phyloP scores from a whole-genome alignment of 306 rosid species.

The Vicia sativa region DNA sequence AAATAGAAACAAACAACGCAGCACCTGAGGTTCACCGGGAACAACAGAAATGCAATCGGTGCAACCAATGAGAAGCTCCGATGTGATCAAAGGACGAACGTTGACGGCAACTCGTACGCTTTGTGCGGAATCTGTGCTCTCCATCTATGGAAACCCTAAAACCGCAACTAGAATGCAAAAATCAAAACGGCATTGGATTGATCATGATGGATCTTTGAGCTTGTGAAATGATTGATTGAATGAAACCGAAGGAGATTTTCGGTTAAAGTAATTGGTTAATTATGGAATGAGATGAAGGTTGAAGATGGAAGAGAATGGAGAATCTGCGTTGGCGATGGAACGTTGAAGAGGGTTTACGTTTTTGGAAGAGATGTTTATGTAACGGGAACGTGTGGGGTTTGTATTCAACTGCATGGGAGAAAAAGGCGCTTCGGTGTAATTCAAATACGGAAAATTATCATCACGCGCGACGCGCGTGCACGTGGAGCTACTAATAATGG shows the following conservation, averaged over 20 bases:
- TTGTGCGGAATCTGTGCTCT: slow-evolving; percentile 59
- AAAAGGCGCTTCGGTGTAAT: slow-evolving; percentile 57
- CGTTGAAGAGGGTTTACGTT: slow-evolving; percentile 24
- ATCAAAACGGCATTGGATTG: neutral
- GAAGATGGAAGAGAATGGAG: slow-evolving; percentile 27
- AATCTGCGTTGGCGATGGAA: neutral
- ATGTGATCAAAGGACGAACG: slow-evolving; percentile 77
- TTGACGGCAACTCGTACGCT: slow-evolving; percentile 95
- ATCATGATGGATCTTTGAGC: neutral
- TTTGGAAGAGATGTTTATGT: slow-evolving; percentile 41
- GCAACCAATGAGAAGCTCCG: slow-evolving; percentile 87
- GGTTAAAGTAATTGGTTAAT: slow-evolving; percentile 8
- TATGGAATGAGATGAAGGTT: slow-evolving; percentile 32
- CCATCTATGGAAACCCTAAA: slow-evolving; percentile 57
- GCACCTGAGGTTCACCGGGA: slow-evolving; percentile 90
- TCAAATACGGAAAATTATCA: slow-evolving; percentile 49
- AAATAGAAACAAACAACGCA: slow-evolving; percentile 3
- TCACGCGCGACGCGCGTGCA: slow-evolving; percentile 54
- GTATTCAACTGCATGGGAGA: slow-evolving; percentile 50
- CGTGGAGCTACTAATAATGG: neutral
- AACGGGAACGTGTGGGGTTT: slow-evolving; percentile 50
- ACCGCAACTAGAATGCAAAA: neutral
- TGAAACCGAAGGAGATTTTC: neutral
- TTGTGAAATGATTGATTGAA: neutral
- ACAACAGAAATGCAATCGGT: slow-evolving; percentile 86